Conservation (phyloP, 768 basidiomycete genomes). For the Leccinum arenicola region DNA sequence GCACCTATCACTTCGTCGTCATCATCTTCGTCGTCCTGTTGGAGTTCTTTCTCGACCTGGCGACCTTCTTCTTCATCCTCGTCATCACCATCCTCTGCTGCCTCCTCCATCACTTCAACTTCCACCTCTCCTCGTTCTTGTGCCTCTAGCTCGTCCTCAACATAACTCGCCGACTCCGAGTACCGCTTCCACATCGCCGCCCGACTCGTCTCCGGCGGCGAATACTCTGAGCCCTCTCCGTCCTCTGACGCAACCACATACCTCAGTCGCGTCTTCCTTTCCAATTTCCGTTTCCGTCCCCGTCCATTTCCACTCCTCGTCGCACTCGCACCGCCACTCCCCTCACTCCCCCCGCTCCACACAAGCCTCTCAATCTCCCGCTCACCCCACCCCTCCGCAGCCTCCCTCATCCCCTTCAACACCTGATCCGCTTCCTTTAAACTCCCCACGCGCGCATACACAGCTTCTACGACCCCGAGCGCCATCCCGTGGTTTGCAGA, state of each 20-base stretch:
- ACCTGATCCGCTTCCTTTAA: constrained; percentile 39
- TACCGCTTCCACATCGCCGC: constrained; percentile 27
- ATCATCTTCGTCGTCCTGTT: background rate
- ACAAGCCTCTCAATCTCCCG: constrained; percentile 9
- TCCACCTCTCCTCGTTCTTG: background rate
- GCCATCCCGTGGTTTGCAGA: constrained; percentile 44
- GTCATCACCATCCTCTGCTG: background rate
- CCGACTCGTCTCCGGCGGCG: constrained; percentile 27
- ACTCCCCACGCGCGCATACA: constrained; percentile 35
- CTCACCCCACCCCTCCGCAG: constrained; percentile 31
- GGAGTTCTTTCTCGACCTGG: background rate
- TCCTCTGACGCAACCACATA: constrained; percentile 14
- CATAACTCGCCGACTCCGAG: constrained; percentile 1
- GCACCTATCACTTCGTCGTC: background rate
- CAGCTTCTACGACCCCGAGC: constrained; percentile 38
- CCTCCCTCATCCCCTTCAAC: constrained; percentile 37
- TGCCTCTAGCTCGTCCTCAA: background rate
- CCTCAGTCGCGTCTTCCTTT: constrained; percentile 1
- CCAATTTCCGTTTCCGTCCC: background rate
- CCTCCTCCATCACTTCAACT: background rate
- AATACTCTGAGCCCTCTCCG: constrained; percentile 22
- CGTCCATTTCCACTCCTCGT: background rate
- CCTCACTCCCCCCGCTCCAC: background rate
- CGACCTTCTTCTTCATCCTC: background rate
- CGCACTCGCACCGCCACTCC: too few species aligned